Conservation (phyloP, 148 eudicot genomes). For the Talinum fruticosum region DNA sequence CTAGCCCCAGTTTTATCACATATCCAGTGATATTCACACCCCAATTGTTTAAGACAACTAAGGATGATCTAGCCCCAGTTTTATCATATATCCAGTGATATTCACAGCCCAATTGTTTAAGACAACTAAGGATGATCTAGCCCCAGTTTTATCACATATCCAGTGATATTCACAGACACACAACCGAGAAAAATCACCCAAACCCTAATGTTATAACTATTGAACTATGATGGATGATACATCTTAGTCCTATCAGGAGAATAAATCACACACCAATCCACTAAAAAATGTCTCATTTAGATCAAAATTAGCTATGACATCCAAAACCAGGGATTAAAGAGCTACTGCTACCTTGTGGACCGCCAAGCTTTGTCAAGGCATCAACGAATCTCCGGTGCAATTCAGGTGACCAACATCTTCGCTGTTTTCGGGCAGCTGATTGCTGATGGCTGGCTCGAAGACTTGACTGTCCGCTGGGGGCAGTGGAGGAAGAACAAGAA, state of each 20-base stretch:
- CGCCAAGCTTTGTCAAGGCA: conserved; percentile 79
- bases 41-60: too few species aligned
- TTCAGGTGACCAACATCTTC: conserved; percentile 87
- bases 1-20: too few species aligned
- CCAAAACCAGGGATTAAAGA: background rate
- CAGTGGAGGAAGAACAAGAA: conserved; percentile 25
- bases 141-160: background rate
- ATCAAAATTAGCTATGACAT: background rate
- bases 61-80: too few species aligned
- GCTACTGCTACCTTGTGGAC: conserved; percentile 59
- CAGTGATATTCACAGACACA: background rate
- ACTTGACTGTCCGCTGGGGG: conserved; percentile 27
- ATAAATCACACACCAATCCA: background rate
- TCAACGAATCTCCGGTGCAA: conserved; percentile 67
- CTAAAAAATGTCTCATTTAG: background rate
- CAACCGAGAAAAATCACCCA: background rate
- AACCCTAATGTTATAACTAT: background rate
- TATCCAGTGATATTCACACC: too few species aligned
- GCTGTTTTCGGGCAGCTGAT: conserved; percentile 55
- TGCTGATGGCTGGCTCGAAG: conserved; percentile 25
- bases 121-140: background rate
- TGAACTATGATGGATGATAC: background rate
- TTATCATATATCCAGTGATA: too few species aligned
- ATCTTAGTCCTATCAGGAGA: too few species aligned
- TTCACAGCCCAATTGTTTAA: too few species aligned